These are phyloP conservation scores for Naganishia sp. DNA, from an alignment of 1,284 basidiomycete genomes.

Conservation along the genomic window DNA sequence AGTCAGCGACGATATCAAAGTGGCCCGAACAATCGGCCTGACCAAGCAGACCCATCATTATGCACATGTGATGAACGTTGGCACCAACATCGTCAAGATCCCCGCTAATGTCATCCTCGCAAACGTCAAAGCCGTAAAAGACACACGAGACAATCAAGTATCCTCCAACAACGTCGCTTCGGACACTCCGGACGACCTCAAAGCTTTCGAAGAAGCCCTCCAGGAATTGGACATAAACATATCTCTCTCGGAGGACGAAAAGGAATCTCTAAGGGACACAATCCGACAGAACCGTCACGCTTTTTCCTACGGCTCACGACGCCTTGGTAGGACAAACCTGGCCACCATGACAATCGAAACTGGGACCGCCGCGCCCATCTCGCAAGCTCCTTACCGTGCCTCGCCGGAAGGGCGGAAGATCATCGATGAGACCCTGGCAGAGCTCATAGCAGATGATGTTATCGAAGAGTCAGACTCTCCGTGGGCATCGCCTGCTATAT, in stretches of 20 bases:
- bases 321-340: constrained; percentile 15
- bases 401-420: constrained; percentile 49
- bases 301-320: constrained; percentile 6
- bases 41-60: background rate
- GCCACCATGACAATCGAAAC: constrained; percentile 22
- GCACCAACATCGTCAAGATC: background rate
- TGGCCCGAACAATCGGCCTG: background rate
- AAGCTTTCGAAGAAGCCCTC: background rate
- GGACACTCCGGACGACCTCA: background rate
- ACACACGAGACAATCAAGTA: background rate
- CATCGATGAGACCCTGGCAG: constrained; percentile 44
- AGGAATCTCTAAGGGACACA: background rate
- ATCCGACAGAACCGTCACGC: constrained; percentile 8
- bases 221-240: constrained; percentile 18
- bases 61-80: constrained; percentile 4
- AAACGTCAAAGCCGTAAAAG: background rate
- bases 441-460: constrained; percentile 45
- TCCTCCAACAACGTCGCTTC: background rate
- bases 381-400: constrained; percentile 40
- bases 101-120: background rate
- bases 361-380: constrained; percentile 38
- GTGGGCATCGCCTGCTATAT: constrained; percentile 50
- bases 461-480: constrained; percentile 51
- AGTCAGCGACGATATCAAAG: background rate
- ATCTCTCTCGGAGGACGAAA: background rate